Evolutionary conservation across 2,329 filamentous ascomycete species (phyloP).

Genomic region (Dactylellina parvicollis): DNA sequence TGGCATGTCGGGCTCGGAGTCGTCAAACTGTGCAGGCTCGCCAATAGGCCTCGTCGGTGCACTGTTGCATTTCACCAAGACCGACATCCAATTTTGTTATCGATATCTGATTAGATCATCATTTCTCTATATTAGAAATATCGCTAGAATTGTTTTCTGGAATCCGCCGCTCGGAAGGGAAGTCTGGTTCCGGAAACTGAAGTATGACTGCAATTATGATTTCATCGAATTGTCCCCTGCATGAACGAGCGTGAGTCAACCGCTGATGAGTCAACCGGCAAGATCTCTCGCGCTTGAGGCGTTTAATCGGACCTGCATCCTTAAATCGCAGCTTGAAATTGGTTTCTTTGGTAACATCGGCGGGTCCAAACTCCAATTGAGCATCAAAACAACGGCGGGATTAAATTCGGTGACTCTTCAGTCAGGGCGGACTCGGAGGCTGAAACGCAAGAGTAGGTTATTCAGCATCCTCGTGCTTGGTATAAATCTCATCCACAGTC

Average conservation of each 20-base stretch:
- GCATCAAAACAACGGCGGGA: not conserved
- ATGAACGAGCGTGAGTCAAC: conserved; percentile 17
- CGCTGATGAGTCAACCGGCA: not conserved
- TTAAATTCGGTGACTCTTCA: conserved; percentile 30
- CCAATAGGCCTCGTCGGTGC: not conserved
- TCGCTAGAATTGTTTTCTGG: too few relatives aligned
- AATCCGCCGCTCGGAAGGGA: too few relatives aligned
- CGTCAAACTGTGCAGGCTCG: conserved; percentile 20
- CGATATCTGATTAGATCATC: too few relatives aligned
- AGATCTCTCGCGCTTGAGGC: conserved; percentile 7
- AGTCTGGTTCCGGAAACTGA: too few relatives aligned
- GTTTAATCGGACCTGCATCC: not conserved
- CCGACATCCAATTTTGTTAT: not conserved
- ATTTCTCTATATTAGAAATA: too few relatives aligned
- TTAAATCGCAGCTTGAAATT: not conserved
- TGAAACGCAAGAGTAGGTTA: conserved; percentile 12
- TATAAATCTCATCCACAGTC: too few relatives aligned
- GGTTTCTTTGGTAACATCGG: not conserved
- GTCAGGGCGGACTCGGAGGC: conserved; percentile 34
- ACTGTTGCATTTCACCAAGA: not conserved
- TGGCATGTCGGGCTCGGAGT: conserved; percentile 17
- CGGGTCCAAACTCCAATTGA: not conserved
- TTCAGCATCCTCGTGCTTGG: too few relatives aligned
- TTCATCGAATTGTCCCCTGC: conserved; percentile 27
- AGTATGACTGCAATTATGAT: conserved; percentile 31